These are phyloP conservation scores for Liquidambar formosana DNA, from an alignment of 164 flowering plant species.

Conservation along the genomic window DNA sequence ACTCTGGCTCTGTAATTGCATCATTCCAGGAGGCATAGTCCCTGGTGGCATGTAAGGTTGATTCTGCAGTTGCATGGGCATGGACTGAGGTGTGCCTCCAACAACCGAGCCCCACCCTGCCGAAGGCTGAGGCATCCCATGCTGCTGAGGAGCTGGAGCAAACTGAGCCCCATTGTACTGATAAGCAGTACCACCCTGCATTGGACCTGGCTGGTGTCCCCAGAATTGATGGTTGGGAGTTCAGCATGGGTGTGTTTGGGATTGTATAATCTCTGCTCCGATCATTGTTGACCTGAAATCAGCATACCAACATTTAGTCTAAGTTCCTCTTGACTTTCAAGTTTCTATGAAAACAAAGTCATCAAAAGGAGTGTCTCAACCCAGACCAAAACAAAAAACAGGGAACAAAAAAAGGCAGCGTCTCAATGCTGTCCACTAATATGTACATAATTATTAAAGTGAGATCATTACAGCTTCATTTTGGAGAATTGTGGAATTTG, in stretches of 20 bases:
- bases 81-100: slow-evolving; percentile 34
- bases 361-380: too few relatives aligned
- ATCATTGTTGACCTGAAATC: slow-evolving; percentile 80
- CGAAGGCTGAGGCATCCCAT: slow-evolving; percentile 32
- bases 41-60: slow-evolving; percentile 48
- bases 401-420: neutral
- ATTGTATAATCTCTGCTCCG: slow-evolving; percentile 83
- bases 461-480: too few relatives aligned
- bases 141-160: slow-evolving; percentile 34
- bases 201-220: slow-evolving; percentile 68
- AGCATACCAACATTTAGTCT: neutral
- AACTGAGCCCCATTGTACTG: slow-evolving; percentile 47
- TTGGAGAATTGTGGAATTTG: neutral
- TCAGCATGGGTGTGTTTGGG: slow-evolving; percentile 42
- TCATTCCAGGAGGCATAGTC: slow-evolving; percentile 38
- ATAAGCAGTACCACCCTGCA: slow-evolving; percentile 36
- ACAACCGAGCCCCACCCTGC: slow-evolving; percentile 44
- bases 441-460: neutral
- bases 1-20: slow-evolving; percentile 32
- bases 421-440: neutral
- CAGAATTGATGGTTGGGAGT: slow-evolving; percentile 58
- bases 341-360: too few relatives aligned
- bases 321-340: too few relatives aligned
- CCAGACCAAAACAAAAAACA: neutral
- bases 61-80: slow-evolving; percentile 48